phyloP scores from a whole-genome alignment of 768 basidiomycete species.

The Coprinopsis marcescibilis region DNA sequence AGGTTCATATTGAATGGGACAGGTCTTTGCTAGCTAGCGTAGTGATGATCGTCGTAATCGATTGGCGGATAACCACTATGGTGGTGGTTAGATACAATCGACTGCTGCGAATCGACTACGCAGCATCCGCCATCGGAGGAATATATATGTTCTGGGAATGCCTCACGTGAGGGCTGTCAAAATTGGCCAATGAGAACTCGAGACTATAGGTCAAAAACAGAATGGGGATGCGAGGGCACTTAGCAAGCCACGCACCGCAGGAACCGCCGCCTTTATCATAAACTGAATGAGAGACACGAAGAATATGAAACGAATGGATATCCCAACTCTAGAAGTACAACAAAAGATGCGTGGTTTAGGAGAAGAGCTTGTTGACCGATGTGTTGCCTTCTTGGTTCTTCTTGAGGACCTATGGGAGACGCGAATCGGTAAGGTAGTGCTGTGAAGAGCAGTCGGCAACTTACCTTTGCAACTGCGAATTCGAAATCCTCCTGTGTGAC shows the following conservation, averaged over 20 bases:
- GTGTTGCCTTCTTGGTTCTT: constrained; percentile 96
- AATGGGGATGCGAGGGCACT: too few species aligned
- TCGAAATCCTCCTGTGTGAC: constrained; percentile 99
- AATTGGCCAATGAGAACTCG: too few species aligned
- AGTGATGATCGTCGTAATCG: neutral
- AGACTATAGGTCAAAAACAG: too few species aligned
- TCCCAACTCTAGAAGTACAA: too few species aligned
- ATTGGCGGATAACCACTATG: neutral
- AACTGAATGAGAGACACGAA: too few species aligned
- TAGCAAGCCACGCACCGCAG: too few species aligned
- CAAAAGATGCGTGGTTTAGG: constrained; percentile 41
- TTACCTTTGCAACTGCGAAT: constrained; percentile 93
- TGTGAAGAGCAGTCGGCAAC: constrained; percentile 9
- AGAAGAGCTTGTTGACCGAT: constrained; percentile 91
- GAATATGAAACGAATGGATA: too few species aligned
- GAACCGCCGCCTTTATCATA: too few species aligned
- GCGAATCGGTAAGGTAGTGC: constrained; percentile 1
- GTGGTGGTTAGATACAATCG: constrained; percentile 7
- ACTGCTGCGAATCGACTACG: neutral
- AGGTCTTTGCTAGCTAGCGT: neutral
- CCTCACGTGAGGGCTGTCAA: too few species aligned
- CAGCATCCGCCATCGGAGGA: neutral
- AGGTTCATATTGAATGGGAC: neutral
- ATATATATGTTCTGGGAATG: neutral
- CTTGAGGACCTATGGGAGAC: constrained; percentile 65